Evolutionary conservation across 2,329 filamentous ascomycete genomes (phyloP).

Genomic region (Fusarium subtropicale): DNA sequence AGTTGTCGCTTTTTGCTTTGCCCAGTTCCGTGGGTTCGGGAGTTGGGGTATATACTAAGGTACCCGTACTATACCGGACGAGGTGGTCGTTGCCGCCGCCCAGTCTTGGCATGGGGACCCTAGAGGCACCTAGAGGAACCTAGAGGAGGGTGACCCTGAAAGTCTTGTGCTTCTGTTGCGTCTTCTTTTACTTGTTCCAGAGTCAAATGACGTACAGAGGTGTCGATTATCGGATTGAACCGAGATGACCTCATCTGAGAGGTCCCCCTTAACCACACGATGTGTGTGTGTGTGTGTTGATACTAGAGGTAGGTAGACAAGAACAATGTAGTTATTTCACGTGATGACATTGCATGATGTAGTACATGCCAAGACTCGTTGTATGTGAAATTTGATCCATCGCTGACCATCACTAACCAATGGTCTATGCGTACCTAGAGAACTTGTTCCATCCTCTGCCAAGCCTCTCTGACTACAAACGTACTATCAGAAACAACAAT

Average conservation of each 20-base stretch:
- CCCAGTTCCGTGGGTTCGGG: slow-evolving; percentile 38
- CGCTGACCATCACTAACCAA: not conserved
- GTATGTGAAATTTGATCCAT: not conserved
- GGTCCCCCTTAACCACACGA: not conserved
- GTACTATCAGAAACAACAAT: not conserved
- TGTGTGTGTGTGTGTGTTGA: not conserved
- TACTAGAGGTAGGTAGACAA: too few relatives aligned
- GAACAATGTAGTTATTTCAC: not conserved
- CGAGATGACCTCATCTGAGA: slow-evolving; percentile 27
- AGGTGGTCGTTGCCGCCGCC: slow-evolving; percentile 40
- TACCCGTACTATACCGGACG: not conserved
- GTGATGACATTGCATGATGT: not conserved
- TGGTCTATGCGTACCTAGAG: slow-evolving; percentile 1
- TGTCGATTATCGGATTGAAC: slow-evolving; percentile 1
- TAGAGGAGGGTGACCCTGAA: slow-evolving; percentile 33
- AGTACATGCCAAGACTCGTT: slow-evolving; percentile 11
- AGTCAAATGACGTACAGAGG: slow-evolving; percentile 10
- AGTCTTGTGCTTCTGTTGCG: slow-evolving; percentile 10
- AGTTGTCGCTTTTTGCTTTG: slow-evolving; percentile 11
- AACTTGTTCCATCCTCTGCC: slow-evolving; percentile 17
- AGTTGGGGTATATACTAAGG: slow-evolving; percentile 13
- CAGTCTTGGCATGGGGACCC: slow-evolving; percentile 37
- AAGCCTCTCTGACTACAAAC: slow-evolving; percentile 2
- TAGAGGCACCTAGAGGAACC: not conserved
- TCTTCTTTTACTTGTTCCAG: not conserved